Conservation (phyloP, 1,284 basidiomycete genomes). For the Wolfiporia cocos region DNA sequence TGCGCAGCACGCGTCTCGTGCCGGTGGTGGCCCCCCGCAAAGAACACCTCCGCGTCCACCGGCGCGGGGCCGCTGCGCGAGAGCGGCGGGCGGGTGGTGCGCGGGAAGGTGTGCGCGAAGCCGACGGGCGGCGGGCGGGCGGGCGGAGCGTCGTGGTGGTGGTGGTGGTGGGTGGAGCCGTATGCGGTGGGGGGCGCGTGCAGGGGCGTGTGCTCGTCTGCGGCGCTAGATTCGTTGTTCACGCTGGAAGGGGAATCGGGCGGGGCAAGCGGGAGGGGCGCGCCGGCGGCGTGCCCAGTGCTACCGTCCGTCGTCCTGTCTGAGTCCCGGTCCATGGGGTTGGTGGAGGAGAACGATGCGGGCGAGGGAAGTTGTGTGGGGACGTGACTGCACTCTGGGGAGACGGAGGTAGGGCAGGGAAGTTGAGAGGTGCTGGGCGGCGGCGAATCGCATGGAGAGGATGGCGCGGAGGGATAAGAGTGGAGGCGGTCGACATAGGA, state of each 20-base stretch:
- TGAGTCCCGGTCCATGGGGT: background rate
- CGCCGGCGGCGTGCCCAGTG: constrained; percentile 6
- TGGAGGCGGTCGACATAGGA: constrained; percentile 66
- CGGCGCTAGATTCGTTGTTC: background rate
- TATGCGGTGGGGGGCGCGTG: background rate
- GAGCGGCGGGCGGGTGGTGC: background rate
- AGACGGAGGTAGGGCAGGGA: constrained; percentile 2
- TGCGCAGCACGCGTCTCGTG: constrained; percentile 34
- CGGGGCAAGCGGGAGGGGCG: constrained; percentile 11
- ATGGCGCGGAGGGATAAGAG: constrained; percentile 45
- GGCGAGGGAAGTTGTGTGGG: constrained; percentile 1
- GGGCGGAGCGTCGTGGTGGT: background rate
- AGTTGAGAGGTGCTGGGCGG: background rate
- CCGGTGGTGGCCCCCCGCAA: constrained; percentile 36
- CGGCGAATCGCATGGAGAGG: constrained; percentile 30
- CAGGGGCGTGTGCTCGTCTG: constrained; percentile 5
- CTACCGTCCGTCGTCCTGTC: background rate
- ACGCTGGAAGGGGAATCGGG: constrained; percentile 8
- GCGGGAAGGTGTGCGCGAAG: constrained; percentile 7
- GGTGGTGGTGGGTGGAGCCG: background rate
- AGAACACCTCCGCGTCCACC: constrained; percentile 14
- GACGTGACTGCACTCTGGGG: background rate
- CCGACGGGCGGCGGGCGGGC: background rate
- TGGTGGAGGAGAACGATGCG: background rate
- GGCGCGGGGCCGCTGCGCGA: background rate